Conservation (phyloP, 1,139 yeast species). For the Debaryomyces singareniensis region DNA sequence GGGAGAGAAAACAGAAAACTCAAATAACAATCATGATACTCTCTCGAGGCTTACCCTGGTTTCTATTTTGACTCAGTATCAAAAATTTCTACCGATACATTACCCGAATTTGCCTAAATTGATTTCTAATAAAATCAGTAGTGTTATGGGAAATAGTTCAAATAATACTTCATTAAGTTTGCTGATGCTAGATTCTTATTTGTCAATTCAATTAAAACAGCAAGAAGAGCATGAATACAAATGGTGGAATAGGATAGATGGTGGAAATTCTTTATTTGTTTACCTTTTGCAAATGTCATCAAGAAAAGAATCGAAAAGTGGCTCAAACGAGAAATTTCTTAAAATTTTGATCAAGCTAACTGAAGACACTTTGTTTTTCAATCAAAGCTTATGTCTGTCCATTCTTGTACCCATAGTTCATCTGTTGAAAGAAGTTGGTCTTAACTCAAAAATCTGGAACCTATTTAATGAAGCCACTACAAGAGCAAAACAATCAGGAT, state of each 20-base stretch:
- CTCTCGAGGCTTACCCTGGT: slow-evolving; percentile 21
- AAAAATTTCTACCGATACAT: slow-evolving; percentile 14
- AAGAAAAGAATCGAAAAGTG: slow-evolving; percentile 10
- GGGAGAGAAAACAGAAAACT: slow-evolving; percentile 6
- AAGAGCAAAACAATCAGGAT: slow-evolving; percentile 68
- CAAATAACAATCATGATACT: slow-evolving; percentile 9
- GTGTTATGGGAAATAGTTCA: slow-evolving; percentile 11
- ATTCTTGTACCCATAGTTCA: slow-evolving; percentile 39
- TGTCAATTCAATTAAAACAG: slow-evolving; percentile 33
- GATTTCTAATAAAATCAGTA: slow-evolving; percentile 15
- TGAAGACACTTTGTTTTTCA: slow-evolving; percentile 34
- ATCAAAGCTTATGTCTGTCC: slow-evolving; percentile 34
- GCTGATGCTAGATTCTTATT: slow-evolving; percentile 43
- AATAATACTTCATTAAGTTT: slow-evolving; percentile 38
- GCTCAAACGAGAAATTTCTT: slow-evolving; percentile 17
- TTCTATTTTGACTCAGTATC: slow-evolving; percentile 18
- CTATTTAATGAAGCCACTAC: slow-evolving; percentile 70
- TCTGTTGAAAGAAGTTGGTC: slow-evolving; percentile 20
- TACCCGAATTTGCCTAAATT: slow-evolving; percentile 10
- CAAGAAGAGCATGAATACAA: slow-evolving; percentile 30
- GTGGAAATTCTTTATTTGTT: slow-evolving; percentile 50
- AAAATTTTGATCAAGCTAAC: slow-evolving; percentile 18
- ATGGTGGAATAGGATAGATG: slow-evolving; percentile 63
- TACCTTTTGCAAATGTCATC: slow-evolving; percentile 47
- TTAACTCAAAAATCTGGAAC: slow-evolving; percentile 33